Evolutionary conservation across 495 filamentous ascomycete species (phyloP), one percentile per base, ranked within the genome.

Genomic region (Staphylotrichum tortipilum): DNA sequence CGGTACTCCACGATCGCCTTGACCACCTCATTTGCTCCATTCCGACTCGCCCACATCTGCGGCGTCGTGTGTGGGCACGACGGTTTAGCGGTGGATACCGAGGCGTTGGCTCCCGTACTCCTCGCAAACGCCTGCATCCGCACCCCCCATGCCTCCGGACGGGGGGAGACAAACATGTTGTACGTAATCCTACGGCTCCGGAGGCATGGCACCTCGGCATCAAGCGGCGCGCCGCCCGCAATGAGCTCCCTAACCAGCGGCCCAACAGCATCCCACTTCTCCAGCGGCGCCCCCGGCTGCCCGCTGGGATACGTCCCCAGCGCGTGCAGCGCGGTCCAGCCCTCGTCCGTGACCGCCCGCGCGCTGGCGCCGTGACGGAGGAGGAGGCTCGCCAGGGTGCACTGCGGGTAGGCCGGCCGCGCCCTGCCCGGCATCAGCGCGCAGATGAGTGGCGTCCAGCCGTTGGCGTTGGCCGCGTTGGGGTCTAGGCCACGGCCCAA

Each of bases 371-470:
- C 53, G 17, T 44, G 53, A 14, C 37, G 29, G 26, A 59, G 49
- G 11, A 56, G 45, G n/a, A 49, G 38, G 8, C 35, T 44, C 35
- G 36, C 47, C 5, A 40, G 35, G 8, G 36, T 7, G 43, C 10
- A 35, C 7, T 21, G 28, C 9, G 28, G 28, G 21, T 24, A 24
- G 5, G 3, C 7, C 14, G 15, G 21, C 22, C 18, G 26, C 3
- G 17, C 31, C 4, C 18, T 23, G 26, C 18, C 11, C 7, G 52
- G 56, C 30, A 43, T 49, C 22, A 61, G 44, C 22, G 53, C 59
- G 33, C 56, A 61, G 15, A 61, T 34, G n/a, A 59, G 44, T 11
- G 59, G 52, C 15, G 52, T 61, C 59, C 56, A 61, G 17, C 57
- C 50, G 33, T 61, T 53, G 36, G 40, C 18, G 42, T 35, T 59